Percentiles rank a stretch among this genome's conserved stretches.
Evolutionary conservation across 2,329 filamentous ascomycete genomes (phyloP).

Genomic region (Paraconiothyrium sp.): DNA sequence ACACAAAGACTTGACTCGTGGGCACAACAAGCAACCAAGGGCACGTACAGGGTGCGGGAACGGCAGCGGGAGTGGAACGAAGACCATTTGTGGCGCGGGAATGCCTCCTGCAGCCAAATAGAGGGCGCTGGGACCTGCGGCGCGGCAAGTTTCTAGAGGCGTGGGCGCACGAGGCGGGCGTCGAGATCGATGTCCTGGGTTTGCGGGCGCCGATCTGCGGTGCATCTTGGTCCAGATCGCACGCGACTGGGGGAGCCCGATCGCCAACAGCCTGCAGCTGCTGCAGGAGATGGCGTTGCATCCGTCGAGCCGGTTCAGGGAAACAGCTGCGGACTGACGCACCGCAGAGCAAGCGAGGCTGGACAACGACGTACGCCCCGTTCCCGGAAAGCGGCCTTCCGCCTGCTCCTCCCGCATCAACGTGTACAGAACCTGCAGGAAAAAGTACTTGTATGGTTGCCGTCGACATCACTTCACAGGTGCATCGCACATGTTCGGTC

Average conservation of each 20-base stretch:
- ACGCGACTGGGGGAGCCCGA: slow-evolving; percentile 32
- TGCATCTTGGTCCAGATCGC: slow-evolving; percentile 41
- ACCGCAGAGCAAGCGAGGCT: background rate
- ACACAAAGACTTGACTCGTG: slow-evolving; percentile 15
- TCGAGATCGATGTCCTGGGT: slow-evolving; percentile 37
- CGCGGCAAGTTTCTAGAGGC: slow-evolving; percentile 18
- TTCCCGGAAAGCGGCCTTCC: too few species aligned
- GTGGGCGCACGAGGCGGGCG: slow-evolving; percentile 23
- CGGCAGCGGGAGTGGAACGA: slow-evolving; percentile 13
- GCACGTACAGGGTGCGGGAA: slow-evolving; percentile 10
- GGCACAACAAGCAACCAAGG: slow-evolving; percentile 15
- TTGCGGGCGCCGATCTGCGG: slow-evolving; percentile 39
- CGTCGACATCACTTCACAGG: too few species aligned
- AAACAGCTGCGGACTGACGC: background rate
- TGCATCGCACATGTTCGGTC: background rate
- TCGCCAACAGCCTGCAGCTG: slow-evolving; percentile 19
- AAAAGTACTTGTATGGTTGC: too few species aligned
- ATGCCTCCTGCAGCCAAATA: slow-evolving; percentile 7
- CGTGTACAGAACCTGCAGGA: too few species aligned
- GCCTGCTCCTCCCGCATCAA: background rate
- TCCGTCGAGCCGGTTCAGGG: slow-evolving; percentile 35
- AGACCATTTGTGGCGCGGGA: slow-evolving; percentile 2
- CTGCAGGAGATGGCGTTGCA: slow-evolving; percentile 40
- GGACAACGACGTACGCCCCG: background rate
- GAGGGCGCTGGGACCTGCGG: slow-evolving; percentile 30